phyloP scores from a whole-genome alignment of 352 stramenopile genomes.

The Pythium scleroteichum region DNA sequence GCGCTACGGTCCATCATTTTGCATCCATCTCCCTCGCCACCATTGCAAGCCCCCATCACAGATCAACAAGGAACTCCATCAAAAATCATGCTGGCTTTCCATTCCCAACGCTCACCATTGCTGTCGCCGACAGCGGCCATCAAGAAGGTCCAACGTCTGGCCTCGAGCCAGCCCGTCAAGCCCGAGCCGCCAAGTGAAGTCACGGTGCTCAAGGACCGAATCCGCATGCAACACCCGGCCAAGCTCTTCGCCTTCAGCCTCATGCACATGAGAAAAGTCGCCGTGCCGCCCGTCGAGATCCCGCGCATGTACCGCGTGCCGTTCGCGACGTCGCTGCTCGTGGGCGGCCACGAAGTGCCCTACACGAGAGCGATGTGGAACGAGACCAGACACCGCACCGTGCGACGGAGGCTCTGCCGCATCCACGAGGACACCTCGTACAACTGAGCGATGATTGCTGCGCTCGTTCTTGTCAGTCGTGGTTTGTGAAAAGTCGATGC shows the following conservation, averaged over 20 bases:
- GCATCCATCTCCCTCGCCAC: too few species aligned
- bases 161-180: too few species aligned
- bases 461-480: too few species aligned
- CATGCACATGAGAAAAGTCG: constrained; percentile 46
- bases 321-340: constrained; percentile 36
- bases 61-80: too few species aligned
- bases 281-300: constrained; percentile 52
- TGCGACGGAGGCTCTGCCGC: constrained; percentile 31
- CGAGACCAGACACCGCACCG: constrained; percentile 40
- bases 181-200: constrained; percentile 37
- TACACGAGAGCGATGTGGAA: constrained; percentile 52
- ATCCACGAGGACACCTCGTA: constrained; percentile 55
- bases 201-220: constrained; percentile 48
- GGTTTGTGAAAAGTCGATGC: too few species aligned
- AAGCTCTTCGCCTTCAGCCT: constrained; percentile 58
- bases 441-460: not conserved
- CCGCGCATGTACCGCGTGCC: constrained; percentile 38
- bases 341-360: constrained; percentile 49
- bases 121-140: too few species aligned
- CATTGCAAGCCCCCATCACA: too few species aligned
- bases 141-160: too few species aligned
- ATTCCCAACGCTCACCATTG: too few species aligned
- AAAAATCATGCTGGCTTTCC: too few species aligned
- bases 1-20: too few species aligned
- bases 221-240: constrained; percentile 41